Evolutionary conservation across 495 filamentous ascomycete genomes (phyloP).

Genomic region (Pyrenopolyporus hunteri): DNA sequence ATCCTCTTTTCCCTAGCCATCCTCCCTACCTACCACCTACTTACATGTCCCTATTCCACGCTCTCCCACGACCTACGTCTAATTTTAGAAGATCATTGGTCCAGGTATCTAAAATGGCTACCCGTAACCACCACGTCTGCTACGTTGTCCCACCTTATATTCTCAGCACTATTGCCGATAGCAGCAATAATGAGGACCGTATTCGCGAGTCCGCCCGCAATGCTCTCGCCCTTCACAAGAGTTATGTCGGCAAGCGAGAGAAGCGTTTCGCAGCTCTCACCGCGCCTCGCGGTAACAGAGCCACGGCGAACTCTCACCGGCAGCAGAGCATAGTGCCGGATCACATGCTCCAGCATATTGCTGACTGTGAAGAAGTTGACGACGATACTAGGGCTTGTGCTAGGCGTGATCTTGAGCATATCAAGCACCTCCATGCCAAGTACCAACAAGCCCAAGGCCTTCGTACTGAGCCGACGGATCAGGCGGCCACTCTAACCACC

Average conservation of each 20-base stretch:
- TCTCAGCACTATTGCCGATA: conserved; percentile 45
- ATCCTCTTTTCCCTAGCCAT: neutral
- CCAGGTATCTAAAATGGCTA: conserved; percentile 32
- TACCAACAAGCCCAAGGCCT: conserved; percentile 41
- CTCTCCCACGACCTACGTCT: neutral
- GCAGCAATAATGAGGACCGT: conserved; percentile 36
- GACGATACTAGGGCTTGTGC: conserved; percentile 45
- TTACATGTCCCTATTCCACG: conserved; percentile 9
- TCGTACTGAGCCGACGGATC: conserved; percentile 10
- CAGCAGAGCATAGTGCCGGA: conserved; percentile 46
- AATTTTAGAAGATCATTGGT: neutral
- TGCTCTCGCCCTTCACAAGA: conserved; percentile 38
- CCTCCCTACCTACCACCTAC: neutral
- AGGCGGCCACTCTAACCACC: conserved; percentile 6
- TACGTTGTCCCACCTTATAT: conserved; percentile 49
- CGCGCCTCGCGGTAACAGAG: conserved; percentile 36
- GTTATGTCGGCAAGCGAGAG: conserved; percentile 37
- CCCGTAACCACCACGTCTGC: conserved; percentile 38
- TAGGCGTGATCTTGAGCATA: conserved; percentile 44
- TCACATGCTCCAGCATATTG: conserved; percentile 46
- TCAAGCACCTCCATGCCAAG: conserved; percentile 33
- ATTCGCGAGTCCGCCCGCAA: conserved; percentile 35
- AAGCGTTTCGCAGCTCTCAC: conserved; percentile 39
- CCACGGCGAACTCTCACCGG: conserved; percentile 9
- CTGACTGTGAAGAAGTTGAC: conserved; percentile 45